Conservation (phyloP, 192 early-diverging fungal species). For the Gonapodya prolifera region DNA sequence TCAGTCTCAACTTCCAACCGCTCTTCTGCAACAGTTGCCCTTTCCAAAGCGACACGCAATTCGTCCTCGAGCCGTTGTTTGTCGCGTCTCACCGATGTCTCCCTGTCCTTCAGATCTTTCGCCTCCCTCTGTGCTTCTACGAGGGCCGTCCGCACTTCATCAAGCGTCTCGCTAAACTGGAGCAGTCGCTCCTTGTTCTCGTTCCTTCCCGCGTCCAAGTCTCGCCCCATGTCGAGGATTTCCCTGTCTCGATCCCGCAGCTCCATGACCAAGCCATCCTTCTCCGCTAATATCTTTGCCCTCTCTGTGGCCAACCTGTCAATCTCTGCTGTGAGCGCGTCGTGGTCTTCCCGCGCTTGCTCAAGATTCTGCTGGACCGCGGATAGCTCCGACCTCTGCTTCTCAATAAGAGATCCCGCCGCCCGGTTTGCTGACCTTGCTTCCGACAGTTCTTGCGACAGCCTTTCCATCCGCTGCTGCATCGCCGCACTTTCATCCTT, state of each 20-base stretch:
- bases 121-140: neutral
- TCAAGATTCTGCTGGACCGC: neutral
- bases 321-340: neutral
- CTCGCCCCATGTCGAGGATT: neutral
- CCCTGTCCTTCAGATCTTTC: neutral
- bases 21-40: neutral
- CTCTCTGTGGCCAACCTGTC: neutral
- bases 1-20: neutral
- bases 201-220: neutral
- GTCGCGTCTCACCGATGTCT: neutral
- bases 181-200: neutral
- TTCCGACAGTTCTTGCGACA: neutral
- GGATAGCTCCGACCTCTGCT: neutral
- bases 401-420: neutral
- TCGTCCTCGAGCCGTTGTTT: neutral
- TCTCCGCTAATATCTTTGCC: neutral
- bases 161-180: neutral
- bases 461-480: neutral
- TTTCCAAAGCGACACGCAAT: neutral
- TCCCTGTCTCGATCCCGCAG: neutral
- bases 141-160: neutral
- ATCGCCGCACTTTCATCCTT: neutral
- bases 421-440: neutral
- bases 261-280: neutral
- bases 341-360: neutral